Evolutionary conservation across 2,329 filamentous ascomycete species (phyloP), one percentile per base, ranked within the genome.

Genomic region (Colletotrichum zoysiae): DNA sequence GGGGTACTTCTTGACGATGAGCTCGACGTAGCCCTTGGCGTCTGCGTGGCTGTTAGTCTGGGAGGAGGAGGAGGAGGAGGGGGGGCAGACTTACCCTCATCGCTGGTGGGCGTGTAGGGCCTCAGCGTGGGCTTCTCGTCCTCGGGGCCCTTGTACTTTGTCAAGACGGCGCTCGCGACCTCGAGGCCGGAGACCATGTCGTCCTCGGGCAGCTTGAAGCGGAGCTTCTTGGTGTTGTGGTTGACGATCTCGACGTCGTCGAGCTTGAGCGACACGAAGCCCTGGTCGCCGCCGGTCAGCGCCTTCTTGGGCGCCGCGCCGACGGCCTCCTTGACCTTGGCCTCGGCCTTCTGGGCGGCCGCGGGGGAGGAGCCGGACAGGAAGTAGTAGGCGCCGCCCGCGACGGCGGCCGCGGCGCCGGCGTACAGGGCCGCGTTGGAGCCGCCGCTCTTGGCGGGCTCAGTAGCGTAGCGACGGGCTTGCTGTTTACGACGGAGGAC

Each of bases 151-250:
- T 97, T 94, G 88, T 91, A 98, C 85, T 97, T 97, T 76, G 96
- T 96, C 80, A 99, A 86, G 76, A 99, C 83, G 57, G 95, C 95
- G 88, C 94, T 97, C 70, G 95, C 91, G 74, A 97, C 86, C 46
- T 88, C 84, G 71, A 99, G 85, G 56, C 96, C 96, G 70, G 93
- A 95, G 65, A 97, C 92, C 83, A 92, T 90, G 80, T 97, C 92
- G 74, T 90, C 87, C 81, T 97, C 93, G 20, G 94, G 93, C 55
- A 98, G 90, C 78, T 92, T 90, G 84, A 99, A 98, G 77, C 93
- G 91, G 80, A 98, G 87, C 78, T 89, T 91, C 90, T 98, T 98
- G 78, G 95, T 97, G 87, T 98, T 98, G 88, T 95, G 93, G 86
- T 94, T 98, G 84, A 98, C 84, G 57, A 86, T 84, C 84, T 97